Evolutionary conservation across 139 green algal genomes (phyloP), one percentile per base, ranked within the genome.

Genomic region (Volvox reticuliferus): DNA sequence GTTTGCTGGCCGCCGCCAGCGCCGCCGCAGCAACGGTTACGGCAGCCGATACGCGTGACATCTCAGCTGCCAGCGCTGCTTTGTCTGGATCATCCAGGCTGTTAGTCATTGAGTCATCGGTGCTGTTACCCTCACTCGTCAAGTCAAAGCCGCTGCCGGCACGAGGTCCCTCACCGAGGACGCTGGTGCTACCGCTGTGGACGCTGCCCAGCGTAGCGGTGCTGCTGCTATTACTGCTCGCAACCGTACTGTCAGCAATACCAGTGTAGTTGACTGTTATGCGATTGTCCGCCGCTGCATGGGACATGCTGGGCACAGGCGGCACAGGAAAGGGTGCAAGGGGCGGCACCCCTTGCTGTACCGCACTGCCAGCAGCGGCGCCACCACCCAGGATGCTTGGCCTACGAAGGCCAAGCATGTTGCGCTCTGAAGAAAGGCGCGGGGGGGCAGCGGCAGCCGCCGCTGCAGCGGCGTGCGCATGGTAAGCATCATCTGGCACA

Each of bases 61-160:
- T 35, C 75, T 81, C 75, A 17, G 13, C 13, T 35, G 32, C 75
- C 75, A 24, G 1, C 13, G 33, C 75, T 35, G 33, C 75, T 24
- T 81, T 30, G 13, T 81, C 75, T 35, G 75, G 32, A 35, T 81
- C 75, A 20, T 81, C 30, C 75, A 81, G 22, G 75, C 75, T 81
- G 75, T 81, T 81, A 20, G 28, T 20, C 75, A 55, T 24, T 1
- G 32, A 30, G 30, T 81, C 75, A 18, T 17, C 50, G 75, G 75
- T 9, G 32, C 32, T 55, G 75, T 30, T 35, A 35, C 32, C 22
- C 17, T 18, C n/a, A 6, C 71, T 12, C 73, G 24, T 18, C 24
- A 19, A 22, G 6, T 19, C 73, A n/a, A n/a, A 79, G 75, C 32
- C 75, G 30, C 75, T 81, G 75, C 75, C 30, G 75, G 6, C 61